phyloP scores from a whole-genome alignment of 2,329 filamentous ascomycete species.

The Fusarium sarcochroum region DNA sequence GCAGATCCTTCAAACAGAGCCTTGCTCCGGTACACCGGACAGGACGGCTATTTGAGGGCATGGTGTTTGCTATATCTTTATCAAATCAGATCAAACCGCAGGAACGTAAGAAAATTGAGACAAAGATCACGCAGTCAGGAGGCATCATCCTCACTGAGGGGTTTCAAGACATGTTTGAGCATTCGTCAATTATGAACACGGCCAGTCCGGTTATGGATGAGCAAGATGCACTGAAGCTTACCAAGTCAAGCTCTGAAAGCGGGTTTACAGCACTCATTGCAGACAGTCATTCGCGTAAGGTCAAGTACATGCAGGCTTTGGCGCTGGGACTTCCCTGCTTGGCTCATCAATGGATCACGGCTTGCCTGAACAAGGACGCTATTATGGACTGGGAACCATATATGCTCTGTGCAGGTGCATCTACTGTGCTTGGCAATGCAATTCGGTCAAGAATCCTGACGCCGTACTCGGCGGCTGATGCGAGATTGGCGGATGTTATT shows the following conservation, averaged over 20 bases:
- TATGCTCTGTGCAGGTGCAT: slow-evolving; percentile 87
- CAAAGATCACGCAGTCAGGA: slow-evolving; percentile 77
- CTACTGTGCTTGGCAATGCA: slow-evolving; percentile 80
- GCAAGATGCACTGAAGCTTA: slow-evolving; percentile 65
- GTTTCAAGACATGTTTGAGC: slow-evolving; percentile 85
- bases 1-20: slow-evolving; percentile 48
- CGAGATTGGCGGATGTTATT: slow-evolving; percentile 71
- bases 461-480: slow-evolving; percentile 70
- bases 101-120: slow-evolving; percentile 65
- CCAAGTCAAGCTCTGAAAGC: slow-evolving; percentile 63
- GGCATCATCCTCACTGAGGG: slow-evolving; percentile 80
- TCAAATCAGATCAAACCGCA: slow-evolving; percentile 59
- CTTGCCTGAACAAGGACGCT: slow-evolving; percentile 73
- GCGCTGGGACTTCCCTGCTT: slow-evolving; percentile 91
- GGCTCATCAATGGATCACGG: slow-evolving; percentile 82
- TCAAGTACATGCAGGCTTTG: slow-evolving; percentile 95
- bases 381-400: slow-evolving; percentile 85
- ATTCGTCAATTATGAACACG: slow-evolving; percentile 54
- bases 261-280: slow-evolving; percentile 90
- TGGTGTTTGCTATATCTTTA: slow-evolving; percentile 91
- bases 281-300: slow-evolving; percentile 86
- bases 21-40: slow-evolving; percentile 47
- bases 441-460: slow-evolving; percentile 79
- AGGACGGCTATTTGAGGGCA: slow-evolving; percentile 75
- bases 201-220: slow-evolving; percentile 51